Evolutionary conservation across 2,329 filamentous ascomycete genomes (phyloP).

Genomic region (Hortaea werneckii): DNA sequence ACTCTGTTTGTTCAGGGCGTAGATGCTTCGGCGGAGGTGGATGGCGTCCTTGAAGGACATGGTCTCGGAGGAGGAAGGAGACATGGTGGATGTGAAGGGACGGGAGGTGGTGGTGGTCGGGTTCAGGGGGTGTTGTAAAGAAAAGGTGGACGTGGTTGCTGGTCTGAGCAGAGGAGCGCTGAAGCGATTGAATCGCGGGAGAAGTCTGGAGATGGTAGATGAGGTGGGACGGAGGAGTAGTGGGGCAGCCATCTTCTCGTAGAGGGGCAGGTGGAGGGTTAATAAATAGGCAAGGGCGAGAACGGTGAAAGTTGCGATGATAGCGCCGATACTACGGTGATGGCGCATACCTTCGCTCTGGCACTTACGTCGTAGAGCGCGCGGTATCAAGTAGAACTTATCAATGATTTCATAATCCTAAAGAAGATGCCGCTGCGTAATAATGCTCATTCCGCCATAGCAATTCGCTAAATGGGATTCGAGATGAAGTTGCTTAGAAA

Average conservation of each 20-base stretch:
- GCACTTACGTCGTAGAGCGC: too few relatives aligned
- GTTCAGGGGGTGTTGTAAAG: not conserved
- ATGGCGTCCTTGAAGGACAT: constrained; percentile 51
- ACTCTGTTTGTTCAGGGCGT: constrained; percentile 45
- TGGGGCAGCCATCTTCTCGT: constrained; percentile 3
- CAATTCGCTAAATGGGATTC: too few relatives aligned
- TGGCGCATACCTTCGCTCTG: too few relatives aligned
- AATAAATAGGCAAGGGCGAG: constrained; percentile 1
- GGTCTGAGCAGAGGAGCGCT: not conserved
- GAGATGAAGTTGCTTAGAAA: not conserved
- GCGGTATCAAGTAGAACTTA: too few relatives aligned
- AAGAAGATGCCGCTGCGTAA: too few relatives aligned
- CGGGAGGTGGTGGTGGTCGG: not conserved
- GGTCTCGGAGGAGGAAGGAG: constrained; percentile 23
- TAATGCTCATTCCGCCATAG: too few relatives aligned
- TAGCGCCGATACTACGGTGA: not conserved
- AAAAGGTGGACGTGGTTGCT: not conserved
- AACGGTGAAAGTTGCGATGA: not conserved
- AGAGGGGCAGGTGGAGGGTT: not conserved
- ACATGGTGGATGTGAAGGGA: constrained; percentile 5
- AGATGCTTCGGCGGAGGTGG: constrained; percentile 54
- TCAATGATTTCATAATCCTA: too few relatives aligned
- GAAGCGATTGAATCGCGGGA: not conserved
- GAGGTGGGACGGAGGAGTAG: not conserved
- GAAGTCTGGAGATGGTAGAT: constrained; percentile 1